Base-by-base conservation (phyloP, 345 rosid species). In the Acer campestre region DNA sequence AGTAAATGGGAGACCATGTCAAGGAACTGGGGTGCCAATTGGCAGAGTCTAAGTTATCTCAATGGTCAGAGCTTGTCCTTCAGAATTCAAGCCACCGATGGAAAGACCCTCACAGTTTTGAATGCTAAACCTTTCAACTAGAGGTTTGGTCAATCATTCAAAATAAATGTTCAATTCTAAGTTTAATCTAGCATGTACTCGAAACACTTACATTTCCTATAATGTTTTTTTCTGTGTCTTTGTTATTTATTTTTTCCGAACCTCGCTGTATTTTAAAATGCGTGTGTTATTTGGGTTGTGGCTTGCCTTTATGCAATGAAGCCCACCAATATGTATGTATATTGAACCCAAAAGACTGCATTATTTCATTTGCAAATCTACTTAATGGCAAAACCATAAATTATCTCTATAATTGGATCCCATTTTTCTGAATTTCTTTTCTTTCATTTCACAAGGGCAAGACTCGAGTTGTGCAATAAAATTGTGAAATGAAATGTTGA, bases 101-200 rank as follows among this genome's bases (percentile, higher is more conserved):
- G 25, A 25, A 25, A 25, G 25, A 25, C 25, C 25, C 25, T 25
- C 25, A 25, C 25, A 25, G 25, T 1, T 25, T 25, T 25, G 25
- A 25, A 25, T 25, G 25, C 25, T 25, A 25, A 0, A 25, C 25
- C 25, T 25, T 25, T 1, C 0, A 87, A 80, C 73, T 91, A 96
- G 90, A 77, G 58, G 78, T 93, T 91, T 46, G 93, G 93, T 12
- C 93, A 88, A 73, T 88, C 94, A 73, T 93, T 89, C 78, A 82
- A 85, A 71, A 83, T 76, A 87, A 89, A 82, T 51, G 81, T 88
- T n/a, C 92, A 91, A 71, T 85, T 91, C 81, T 88, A 77, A 83
- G 25, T 25, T 25, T 25, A 25, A 25, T 25, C 25, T 1, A 25
- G 1, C 25, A 25, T 25, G 25, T 25, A 7, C 18, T 17, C 9